A percentile compares a stretch with the other conserved stretches of the same genome.
Evolutionary conservation across 2,329 filamentous ascomycete species (phyloP).

Genomic region (Tympanopsis confertula): DNA sequence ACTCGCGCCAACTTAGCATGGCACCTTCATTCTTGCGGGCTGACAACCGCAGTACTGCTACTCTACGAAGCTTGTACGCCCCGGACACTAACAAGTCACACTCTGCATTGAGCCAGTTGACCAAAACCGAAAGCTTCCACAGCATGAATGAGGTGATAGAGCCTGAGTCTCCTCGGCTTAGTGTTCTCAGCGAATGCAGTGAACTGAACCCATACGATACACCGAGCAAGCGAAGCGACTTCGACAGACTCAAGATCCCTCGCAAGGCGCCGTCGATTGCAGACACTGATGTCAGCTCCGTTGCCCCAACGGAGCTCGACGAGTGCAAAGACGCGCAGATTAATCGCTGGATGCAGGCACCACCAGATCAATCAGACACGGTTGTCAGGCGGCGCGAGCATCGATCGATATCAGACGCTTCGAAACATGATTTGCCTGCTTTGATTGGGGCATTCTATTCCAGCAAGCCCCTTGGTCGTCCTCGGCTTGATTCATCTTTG

Average conservation of each 20-base stretch:
- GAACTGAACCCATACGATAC: conserved; percentile 21
- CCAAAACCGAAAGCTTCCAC: conserved; percentile 20
- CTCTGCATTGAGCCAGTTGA: conserved; percentile 13
- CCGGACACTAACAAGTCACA: conserved; percentile 14
- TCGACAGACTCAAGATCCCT: conserved; percentile 11
- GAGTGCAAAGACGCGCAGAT: too few relatives aligned
- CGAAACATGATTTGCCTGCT: too few relatives aligned
- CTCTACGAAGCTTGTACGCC: conserved; percentile 22
- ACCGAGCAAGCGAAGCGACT: conserved; percentile 7
- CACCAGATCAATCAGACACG: too few relatives aligned
- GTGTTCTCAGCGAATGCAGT: conserved; percentile 29
- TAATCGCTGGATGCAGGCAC: too few relatives aligned
- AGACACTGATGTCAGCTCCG: too few relatives aligned
- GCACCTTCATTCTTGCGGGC: conserved; percentile 24
- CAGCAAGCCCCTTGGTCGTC: too few relatives aligned
- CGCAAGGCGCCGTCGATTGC: too few relatives aligned
- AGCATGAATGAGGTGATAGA: conserved; percentile 19
- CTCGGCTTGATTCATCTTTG: too few relatives aligned
- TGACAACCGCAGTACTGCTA: conserved; percentile 20
- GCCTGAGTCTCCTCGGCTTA: conserved; percentile 24
- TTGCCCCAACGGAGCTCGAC: too few relatives aligned
- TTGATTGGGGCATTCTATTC: too few relatives aligned
- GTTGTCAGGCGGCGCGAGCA: too few relatives aligned
- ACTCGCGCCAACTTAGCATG: conserved; percentile 12
- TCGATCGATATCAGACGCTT: too few relatives aligned